A percentile compares a stretch with the other conserved stretches of the same genome.
Conservation (phyloP, 345 rosid species). For the Populus alba region DNA sequence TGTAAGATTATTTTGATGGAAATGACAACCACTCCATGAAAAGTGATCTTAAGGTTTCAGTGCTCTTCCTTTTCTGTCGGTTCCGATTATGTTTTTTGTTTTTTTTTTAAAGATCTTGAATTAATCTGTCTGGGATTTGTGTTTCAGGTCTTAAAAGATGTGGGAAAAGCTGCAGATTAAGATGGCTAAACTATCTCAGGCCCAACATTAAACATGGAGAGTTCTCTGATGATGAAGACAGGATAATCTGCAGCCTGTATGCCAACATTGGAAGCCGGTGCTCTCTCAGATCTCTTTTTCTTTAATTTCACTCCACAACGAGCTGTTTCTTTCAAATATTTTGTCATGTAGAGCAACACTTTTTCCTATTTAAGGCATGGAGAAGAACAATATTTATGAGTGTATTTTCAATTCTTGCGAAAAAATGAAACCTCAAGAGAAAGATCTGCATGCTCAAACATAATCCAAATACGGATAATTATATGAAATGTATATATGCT, state of each 20-base stretch:
- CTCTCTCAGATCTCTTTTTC: background rate
- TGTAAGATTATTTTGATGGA: background rate
- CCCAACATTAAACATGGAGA: constrained; percentile 37
- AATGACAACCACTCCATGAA: background rate
- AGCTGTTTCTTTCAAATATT: background rate
- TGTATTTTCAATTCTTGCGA: background rate
- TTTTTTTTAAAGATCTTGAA: background rate
- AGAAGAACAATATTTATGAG: background rate
- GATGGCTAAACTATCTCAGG: constrained; percentile 38
- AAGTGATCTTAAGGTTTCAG: background rate
- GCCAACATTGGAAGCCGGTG: constrained; percentile 39
- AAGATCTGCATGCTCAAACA: constrained; percentile 27
- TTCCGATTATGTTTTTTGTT: background rate
- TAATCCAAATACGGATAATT: constrained; percentile 18
- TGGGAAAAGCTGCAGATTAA: constrained; percentile 38
- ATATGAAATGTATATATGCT: background rate
- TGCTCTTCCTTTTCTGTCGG: background rate
- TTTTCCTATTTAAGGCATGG: background rate
- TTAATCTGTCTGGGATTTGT: background rate
- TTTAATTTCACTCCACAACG: background rate
- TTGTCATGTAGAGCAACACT: background rate
- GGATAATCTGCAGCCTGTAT: constrained; percentile 30
- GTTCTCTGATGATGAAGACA: constrained; percentile 34
- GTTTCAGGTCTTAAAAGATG: constrained; percentile 30
- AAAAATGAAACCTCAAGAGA: background rate